phyloP scores from a whole-genome alignment of 2,329 filamentous ascomycete species.

The Penicillium sp. region DNA sequence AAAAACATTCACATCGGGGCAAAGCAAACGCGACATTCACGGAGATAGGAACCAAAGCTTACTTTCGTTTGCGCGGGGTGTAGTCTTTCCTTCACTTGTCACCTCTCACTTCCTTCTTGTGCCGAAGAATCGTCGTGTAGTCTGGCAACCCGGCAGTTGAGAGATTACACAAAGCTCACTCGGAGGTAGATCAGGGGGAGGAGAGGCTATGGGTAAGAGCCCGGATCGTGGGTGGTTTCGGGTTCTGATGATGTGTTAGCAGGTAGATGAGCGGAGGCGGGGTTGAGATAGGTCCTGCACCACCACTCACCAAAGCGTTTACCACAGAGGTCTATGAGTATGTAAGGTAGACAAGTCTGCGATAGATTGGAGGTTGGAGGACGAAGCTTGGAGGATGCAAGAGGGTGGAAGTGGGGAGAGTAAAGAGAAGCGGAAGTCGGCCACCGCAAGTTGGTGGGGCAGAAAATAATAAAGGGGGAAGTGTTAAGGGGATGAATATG shows the following conservation, averaged over 20 bases:
- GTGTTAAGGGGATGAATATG: neutral
- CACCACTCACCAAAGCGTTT: neutral
- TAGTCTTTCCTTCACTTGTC: neutral
- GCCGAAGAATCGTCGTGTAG: neutral
- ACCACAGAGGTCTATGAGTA: neutral
- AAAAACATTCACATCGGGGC: neutral
- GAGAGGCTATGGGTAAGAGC: neutral
- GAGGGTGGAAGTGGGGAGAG: conserved; percentile 3
- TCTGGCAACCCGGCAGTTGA: neutral
- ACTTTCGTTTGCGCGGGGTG: conserved; percentile 14
- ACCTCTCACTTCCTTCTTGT: neutral
- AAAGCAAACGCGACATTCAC: neutral
- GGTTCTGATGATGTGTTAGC: neutral
- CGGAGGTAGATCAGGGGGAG: neutral
- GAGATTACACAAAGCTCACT: neutral
- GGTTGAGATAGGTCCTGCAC: neutral
- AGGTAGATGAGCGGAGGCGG: conserved; percentile 5
- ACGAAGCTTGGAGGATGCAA: neutral
- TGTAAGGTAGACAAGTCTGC: neutral
- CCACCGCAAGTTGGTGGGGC: conserved; percentile 17
- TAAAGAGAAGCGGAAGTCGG: conserved; percentile 11
- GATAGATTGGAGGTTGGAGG: neutral
- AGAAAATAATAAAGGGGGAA: neutral
- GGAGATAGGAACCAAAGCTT: conserved; percentile 8
- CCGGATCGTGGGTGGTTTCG: neutral